phyloP scores from a whole-genome alignment of 2,329 filamentous ascomycete species.

The Penicillium sp. region DNA sequence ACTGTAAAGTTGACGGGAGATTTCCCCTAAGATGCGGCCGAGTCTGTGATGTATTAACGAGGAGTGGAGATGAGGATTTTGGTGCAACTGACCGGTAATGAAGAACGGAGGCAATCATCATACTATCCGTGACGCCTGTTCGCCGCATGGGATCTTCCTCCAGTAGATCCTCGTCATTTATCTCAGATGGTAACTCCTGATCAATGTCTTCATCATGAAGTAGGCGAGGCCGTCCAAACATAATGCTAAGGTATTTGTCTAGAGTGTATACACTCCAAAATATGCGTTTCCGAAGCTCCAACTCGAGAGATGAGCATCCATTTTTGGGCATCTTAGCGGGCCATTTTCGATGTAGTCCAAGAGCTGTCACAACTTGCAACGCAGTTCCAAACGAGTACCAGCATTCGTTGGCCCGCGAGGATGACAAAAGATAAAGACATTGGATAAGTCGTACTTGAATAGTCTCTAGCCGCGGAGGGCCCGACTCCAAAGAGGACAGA shows the following conservation, averaged over 20 bases:
- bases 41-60: constrained; percentile 33
- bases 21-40: constrained; percentile 51
- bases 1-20: constrained; percentile 48
- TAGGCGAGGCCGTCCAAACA: constrained; percentile 60
- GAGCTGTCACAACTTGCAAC: constrained; percentile 53
- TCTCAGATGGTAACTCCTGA: constrained; percentile 56
- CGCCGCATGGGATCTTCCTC: constrained; percentile 38
- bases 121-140: constrained; percentile 36
- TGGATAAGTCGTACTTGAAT: constrained; percentile 60
- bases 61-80: constrained; percentile 1
- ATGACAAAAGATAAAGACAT: constrained; percentile 59
- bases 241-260: constrained; percentile 64
- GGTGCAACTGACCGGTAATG: constrained; percentile 33
- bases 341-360: constrained; percentile 41
- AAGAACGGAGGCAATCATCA: constrained; percentile 42
- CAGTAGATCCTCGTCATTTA: constrained; percentile 60
- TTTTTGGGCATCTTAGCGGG: constrained; percentile 29
- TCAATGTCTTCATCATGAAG: constrained; percentile 66
- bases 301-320: constrained; percentile 33
- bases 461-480: constrained; percentile 55
- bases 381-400: constrained; percentile 62
- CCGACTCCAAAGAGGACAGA: constrained; percentile 48
- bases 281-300: constrained; percentile 57
- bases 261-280: constrained; percentile 66
- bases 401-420: constrained; percentile 60